A percentile compares a stretch with the other conserved stretches of the same genome.
Conservation (phyloP, 2,329 filamentous ascomycete genomes). For the Ophiocordyceps robertsii region DNA sequence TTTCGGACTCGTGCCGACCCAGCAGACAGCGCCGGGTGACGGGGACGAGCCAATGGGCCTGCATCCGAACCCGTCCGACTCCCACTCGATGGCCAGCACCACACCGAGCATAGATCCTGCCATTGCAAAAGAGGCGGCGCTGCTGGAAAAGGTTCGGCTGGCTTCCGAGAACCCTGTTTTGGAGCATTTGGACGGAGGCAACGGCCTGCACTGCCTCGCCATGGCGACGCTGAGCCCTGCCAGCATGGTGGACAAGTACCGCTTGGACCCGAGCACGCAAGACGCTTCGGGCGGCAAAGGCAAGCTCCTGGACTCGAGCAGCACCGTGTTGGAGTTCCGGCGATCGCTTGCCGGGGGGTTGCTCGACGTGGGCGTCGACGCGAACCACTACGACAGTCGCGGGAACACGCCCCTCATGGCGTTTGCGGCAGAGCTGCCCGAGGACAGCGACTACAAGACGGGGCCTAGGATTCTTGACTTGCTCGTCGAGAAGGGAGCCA, state of each 20-base stretch:
- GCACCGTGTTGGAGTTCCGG: slow-evolving; percentile 15
- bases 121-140: slow-evolving; percentile 7
- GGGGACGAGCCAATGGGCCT: slow-evolving; percentile 1
- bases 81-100: slow-evolving; percentile 1
- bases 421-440: slow-evolving; percentile 35
- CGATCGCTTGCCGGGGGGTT: slow-evolving; percentile 14
- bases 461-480: slow-evolving; percentile 30
- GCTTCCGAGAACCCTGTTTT: slow-evolving; percentile 7
- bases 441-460: slow-evolving; percentile 34
- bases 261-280: slow-evolving; percentile 7
- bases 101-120: slow-evolving; percentile 2
- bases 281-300: slow-evolving; percentile 4
- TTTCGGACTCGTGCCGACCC: slow-evolving; percentile 19
- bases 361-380: slow-evolving; percentile 25
- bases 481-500: slow-evolving; percentile 28
- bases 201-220: slow-evolving; percentile 45
- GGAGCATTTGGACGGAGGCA: slow-evolving; percentile 31
- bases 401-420: slow-evolving; percentile 44
- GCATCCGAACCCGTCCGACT: slow-evolving; percentile 3
- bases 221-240: slow-evolving; percentile 31
- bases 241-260: slow-evolving; percentile 21
- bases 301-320: slow-evolving; percentile 20
- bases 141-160: slow-evolving; percentile 9
- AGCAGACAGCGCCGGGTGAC: slow-evolving; percentile 9
- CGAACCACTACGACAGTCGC: slow-evolving; percentile 36